Evolutionary conservation across 441 rosid genomes (phyloP).

Genomic region (Syzygium syzygioides): DNA sequence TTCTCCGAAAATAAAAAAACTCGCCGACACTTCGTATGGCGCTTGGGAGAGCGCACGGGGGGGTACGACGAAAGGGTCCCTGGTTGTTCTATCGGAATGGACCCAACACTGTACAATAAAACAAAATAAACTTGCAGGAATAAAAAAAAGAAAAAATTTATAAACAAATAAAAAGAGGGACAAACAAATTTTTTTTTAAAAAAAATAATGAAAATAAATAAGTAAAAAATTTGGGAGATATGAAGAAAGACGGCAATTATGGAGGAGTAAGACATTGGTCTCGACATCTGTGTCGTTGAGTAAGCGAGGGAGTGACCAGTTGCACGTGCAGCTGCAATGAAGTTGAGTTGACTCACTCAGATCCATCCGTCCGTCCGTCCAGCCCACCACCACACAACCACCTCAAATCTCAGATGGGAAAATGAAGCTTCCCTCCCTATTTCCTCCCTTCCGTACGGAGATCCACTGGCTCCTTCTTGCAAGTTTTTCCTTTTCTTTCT

Average conservation of each 20-base stretch:
- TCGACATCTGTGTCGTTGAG: not conserved
- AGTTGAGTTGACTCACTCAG: not conserved
- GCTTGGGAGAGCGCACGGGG: not conserved
- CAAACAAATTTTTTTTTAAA: not conserved
- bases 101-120: not conserved
- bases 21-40: not conserved
- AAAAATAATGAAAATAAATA: not conserved
- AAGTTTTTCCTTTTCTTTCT: not conserved
- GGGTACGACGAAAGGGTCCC: not conserved
- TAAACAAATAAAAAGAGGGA: not conserved
- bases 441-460: not conserved
- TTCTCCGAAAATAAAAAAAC: not conserved
- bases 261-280: not conserved
- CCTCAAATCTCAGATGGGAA: not conserved
- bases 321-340: not conserved
- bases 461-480: too few relatives aligned
- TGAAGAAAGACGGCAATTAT: not conserved
- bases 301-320: not conserved
- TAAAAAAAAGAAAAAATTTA: not conserved
- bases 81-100: not conserved
- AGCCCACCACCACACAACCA: too few relatives aligned
- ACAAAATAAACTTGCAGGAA: not conserved
- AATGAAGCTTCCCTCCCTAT: not conserved
- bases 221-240: not conserved
- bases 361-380: not conserved